A percentile compares a stretch with the other conserved stretches of the same genome.
Evolutionary conservation across 129 eudicot genomes (phyloP).

Genomic region (Flaveria brownii): DNA sequence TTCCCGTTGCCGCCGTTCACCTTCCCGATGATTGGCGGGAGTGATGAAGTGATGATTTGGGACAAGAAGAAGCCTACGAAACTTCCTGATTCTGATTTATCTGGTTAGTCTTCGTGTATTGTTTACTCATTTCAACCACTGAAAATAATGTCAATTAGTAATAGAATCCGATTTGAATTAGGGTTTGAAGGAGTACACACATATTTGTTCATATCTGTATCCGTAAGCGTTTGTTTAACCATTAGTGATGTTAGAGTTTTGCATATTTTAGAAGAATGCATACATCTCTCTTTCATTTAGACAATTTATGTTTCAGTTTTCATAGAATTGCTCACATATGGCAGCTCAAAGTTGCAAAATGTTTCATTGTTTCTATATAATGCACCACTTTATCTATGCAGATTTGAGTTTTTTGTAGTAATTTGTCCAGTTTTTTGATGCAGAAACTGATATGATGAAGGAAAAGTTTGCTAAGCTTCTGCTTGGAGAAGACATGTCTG

Average conservation of each 20-base stretch:
- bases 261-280: background rate
- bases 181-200: conserved; percentile 1
- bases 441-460: conserved; percentile 78
- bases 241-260: background rate
- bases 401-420: background rate
- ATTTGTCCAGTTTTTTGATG: background rate
- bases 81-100: conserved; percentile 40
- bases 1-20: conserved; percentile 47
- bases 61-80: conserved; percentile 44
- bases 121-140: background rate
- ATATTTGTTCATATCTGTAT: background rate
- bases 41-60: conserved; percentile 52
- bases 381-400: background rate
- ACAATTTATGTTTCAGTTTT: background rate
- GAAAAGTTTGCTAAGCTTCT: conserved; percentile 79
- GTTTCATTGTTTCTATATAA: too few species aligned
- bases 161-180: conserved; percentile 1
- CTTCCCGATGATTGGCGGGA: conserved; percentile 63
- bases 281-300: background rate
- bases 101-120: conserved; percentile 46
- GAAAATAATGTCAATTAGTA: background rate
- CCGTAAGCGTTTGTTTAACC: background rate
- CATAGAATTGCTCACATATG: background rate
- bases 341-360: too few species aligned
- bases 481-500: conserved; percentile 91